Evolutionary conservation across 2,329 filamentous ascomycete species (phyloP).

Genomic region (Davidsoniella virescens): DNA sequence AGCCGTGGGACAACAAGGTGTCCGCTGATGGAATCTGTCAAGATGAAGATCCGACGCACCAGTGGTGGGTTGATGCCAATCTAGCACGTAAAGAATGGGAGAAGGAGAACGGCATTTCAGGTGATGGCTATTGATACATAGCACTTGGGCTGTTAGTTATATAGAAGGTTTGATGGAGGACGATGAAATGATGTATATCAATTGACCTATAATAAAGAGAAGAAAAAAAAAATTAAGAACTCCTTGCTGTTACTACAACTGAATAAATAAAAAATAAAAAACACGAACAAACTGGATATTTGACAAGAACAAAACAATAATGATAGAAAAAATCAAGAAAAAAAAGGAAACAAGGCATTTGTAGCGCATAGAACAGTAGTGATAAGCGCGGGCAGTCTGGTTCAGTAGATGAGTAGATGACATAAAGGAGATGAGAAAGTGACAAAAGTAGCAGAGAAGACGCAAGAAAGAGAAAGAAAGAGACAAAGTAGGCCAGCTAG

Average conservation of each 20-base stretch:
- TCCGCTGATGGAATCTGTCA: conserved; percentile 27
- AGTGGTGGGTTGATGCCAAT: conserved; percentile 40
- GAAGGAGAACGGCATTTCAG: conserved; percentile 22
- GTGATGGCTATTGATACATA: background rate
- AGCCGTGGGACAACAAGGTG: conserved; percentile 42
- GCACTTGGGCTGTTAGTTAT: background rate
- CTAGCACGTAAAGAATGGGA: conserved; percentile 27
- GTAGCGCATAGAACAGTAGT: background rate
- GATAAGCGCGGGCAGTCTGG: conserved; percentile 4
- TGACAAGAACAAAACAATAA: background rate
- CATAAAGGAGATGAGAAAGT: background rate
- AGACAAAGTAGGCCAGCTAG: too few species aligned
- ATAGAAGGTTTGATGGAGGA: background rate
- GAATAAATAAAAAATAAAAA: too few species aligned
- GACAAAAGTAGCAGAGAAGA: background rate
- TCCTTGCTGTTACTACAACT: too few species aligned
- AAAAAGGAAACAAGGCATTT: background rate
- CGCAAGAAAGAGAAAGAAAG: background rate
- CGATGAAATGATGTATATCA: background rate
- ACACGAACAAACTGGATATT: background rate
- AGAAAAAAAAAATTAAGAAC: background rate
- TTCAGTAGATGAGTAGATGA: conserved; percentile 5
- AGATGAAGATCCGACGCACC: conserved; percentile 31
- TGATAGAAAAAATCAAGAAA: background rate
- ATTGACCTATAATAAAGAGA: background rate